Evolutionary conservation across 441 rosid genomes (phyloP), one percentile per base, ranked within the genome.

Genomic region (Gossypium aridum): DNA sequence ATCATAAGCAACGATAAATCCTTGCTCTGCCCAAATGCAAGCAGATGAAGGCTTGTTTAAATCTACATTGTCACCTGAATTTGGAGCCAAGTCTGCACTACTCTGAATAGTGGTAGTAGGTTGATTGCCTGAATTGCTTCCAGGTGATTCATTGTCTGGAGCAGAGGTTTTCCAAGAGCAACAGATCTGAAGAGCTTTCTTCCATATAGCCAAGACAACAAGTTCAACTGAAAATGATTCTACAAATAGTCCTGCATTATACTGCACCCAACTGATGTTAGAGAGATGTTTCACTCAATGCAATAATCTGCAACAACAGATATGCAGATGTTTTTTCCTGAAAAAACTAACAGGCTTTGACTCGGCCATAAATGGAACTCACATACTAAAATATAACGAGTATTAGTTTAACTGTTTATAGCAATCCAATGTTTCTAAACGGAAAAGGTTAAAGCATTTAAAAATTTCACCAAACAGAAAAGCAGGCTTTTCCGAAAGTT

Each of bases 141-240:
- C 83, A 45, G 80, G 74, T 43, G 70, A 77, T 75, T 78, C 76
- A 56, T 76, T 60, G 19, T 73, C 81, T 53, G 82, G 78, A 73
- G 74, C 77, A 45, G 88, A 79, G n/a, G 73, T 28, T 56, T 73
- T 74, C 96, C 94, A 91, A 71, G 86, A 87, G 80, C 73, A 65
- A 64, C 90, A 88, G 72, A 91, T 85, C 76, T 83, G 70, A 76
- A 82, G 76, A 72, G 88, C 88, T 81, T 87, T 85, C 82, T 77
- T 91, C 94, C 96, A 92, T 55, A 83, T 70, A 75, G 98, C 96
- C 80, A 89, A 85, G 76, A 88, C 85, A 53, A 89, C 77, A 23
- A 91, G 90, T n/a, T 88, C 88, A 75, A 92, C 83, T 31, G 93
- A 87, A 83, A 92, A 86, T 75, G 93, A 88, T 78, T 92, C 94